These are phyloP conservation scores for Reutealis trisperma DNA, from an alignment of 345 rosid species.

Conservation along the genomic window DNA sequence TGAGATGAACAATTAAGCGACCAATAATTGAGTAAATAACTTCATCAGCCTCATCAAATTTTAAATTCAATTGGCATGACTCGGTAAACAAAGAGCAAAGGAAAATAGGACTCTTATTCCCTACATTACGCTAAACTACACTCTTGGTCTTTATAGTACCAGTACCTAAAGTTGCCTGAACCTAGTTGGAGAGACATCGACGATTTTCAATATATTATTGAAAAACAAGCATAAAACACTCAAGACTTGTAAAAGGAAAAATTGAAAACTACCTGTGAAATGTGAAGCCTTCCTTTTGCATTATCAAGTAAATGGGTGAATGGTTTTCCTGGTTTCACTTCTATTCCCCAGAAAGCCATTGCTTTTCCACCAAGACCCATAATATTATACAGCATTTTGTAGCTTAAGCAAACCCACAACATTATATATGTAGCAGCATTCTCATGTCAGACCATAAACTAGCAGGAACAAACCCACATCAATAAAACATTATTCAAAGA, in stretches of 20 bases:
- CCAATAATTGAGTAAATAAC: slow-evolving; percentile 76
- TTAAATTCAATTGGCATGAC: slow-evolving; percentile 59
- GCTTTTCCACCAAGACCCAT: no score
- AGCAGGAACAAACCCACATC: no score
- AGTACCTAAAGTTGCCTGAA: slow-evolving; percentile 67
- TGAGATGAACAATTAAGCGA: slow-evolving; percentile 62
- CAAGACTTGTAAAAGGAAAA: not conserved
- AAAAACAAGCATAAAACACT: not conserved
- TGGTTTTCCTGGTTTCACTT: slow-evolving; percentile 65
- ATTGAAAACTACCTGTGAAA: slow-evolving; percentile 51
- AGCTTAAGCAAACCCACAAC: no score
- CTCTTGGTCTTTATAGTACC: slow-evolving; percentile 40
- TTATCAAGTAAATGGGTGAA: slow-evolving; percentile 40
- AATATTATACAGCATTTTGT: no score
- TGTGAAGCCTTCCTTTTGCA: slow-evolving; percentile 54
- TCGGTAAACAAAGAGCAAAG: slow-evolving; percentile 67
- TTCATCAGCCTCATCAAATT: slow-evolving; percentile 69
- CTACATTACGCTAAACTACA: slow-evolving; percentile 72
- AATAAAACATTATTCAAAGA: no score
- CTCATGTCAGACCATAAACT: no score
- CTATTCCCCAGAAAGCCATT: slow-evolving; percentile 50
- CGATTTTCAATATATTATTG: not conserved
- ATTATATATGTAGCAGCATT: no score
- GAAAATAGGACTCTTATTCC: slow-evolving; percentile 56
- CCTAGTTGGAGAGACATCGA: not conserved